These are phyloP conservation scores for Epicoccum sorghinum DNA, from an alignment of 2,329 filamentous ascomycete genomes.

Conservation along the genomic window DNA sequence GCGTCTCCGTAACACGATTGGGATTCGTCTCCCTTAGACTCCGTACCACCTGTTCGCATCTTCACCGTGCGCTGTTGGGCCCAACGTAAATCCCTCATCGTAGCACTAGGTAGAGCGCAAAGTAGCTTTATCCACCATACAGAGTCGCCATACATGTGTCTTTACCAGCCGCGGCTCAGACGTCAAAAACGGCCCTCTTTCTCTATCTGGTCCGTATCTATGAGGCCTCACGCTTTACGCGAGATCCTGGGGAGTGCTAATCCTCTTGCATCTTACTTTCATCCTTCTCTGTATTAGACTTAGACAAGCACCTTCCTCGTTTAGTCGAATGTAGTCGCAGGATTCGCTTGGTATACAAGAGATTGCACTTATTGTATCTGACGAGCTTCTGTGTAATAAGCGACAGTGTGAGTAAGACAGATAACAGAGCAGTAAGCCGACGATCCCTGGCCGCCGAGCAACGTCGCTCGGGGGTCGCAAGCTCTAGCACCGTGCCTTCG, in stretches of 20 bases:
- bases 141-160: not conserved
- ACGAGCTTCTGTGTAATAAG: too few species aligned
- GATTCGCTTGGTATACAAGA: slow-evolving; percentile 15
- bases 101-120: slow-evolving; percentile 3
- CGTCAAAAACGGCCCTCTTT: slow-evolving; percentile 13
- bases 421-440: slow-evolving; percentile 7
- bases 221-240: slow-evolving; percentile 8
- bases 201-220: slow-evolving; percentile 7
- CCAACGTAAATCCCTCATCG: slow-evolving; percentile 18
- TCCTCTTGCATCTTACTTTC: slow-evolving; percentile 10
- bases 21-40: not conserved
- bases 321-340: slow-evolving; percentile 6
- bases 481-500: slow-evolving; percentile 1
- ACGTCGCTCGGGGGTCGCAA: slow-evolving; percentile 3
- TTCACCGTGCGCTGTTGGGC: slow-evolving; percentile 5
- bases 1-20: slow-evolving; percentile 2
- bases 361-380: slow-evolving; percentile 5
- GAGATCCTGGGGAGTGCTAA: not conserved
- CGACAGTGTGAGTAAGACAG: slow-evolving; percentile 1
- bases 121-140: slow-evolving; percentile 17
- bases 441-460: slow-evolving; percentile 7
- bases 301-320: slow-evolving; percentile 17
- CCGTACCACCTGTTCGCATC: slow-evolving; percentile 9
- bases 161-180: slow-evolving; percentile 9
- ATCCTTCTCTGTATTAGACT: not conserved